Percentiles rank a stretch among this genome's conserved stretches.
phyloP scores from a whole-genome alignment of 176 grass and related monocot species.

The Triticum urartu region DNA sequence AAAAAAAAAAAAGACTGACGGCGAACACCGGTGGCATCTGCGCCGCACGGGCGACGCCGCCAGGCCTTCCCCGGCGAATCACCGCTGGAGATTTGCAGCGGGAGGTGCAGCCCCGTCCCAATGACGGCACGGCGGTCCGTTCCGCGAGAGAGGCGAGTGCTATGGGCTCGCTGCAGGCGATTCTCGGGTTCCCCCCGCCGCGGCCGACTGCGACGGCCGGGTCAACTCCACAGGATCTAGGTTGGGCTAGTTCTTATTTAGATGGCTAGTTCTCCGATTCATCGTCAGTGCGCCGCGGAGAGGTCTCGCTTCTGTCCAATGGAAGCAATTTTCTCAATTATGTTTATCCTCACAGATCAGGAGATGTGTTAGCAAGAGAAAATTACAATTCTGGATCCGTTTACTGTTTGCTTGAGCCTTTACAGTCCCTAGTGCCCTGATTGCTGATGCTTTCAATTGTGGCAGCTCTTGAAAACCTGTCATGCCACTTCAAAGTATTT shows the following conservation, averaged over 20 bases:
- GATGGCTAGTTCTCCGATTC: not conserved
- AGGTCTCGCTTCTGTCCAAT: not conserved
- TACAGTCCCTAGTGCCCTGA: not conserved
- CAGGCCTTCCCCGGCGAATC: not conserved
- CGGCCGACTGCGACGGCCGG: not conserved
- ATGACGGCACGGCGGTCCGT: not conserved
- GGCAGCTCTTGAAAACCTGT: conserved; percentile 79
- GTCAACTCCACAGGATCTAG: not conserved
- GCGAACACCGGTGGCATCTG: not conserved
- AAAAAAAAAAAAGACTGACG: not conserved
- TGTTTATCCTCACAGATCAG: not conserved
- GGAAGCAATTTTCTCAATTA: not conserved
- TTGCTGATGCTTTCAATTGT: conserved; percentile 12
- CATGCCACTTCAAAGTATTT: conserved; percentile 58
- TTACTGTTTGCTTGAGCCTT: not conserved
- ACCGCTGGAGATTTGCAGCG: not conserved
- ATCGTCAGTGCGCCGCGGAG: too few species aligned
- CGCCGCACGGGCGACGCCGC: not conserved
- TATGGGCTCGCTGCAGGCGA: not conserved
- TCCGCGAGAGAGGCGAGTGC: not conserved
- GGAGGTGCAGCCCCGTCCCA: not conserved
- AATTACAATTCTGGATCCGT: not conserved
- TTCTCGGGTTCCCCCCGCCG: too few species aligned
- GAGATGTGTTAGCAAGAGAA: not conserved
- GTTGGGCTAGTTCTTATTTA: not conserved